Conservation (phyloP, 768 basidiomycete species). For the Lactifluus rugatus region DNA sequence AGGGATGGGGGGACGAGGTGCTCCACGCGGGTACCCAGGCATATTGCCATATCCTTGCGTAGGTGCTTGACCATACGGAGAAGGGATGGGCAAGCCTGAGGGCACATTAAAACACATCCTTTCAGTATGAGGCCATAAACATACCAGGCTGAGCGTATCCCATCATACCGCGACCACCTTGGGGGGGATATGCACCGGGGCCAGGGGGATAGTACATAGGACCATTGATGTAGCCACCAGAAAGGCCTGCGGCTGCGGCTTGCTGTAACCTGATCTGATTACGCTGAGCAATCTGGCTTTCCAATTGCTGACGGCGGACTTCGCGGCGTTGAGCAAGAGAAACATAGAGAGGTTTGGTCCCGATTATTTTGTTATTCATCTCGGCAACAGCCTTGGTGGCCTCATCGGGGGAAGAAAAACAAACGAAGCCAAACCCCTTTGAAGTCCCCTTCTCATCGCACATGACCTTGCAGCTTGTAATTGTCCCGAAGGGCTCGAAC, state of each 20-base stretch:
- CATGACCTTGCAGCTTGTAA: constrained; percentile 99
- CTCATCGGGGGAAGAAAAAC: constrained; percentile 97
- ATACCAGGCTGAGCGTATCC: constrained; percentile 79
- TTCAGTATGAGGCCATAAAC: constrained; percentile 22
- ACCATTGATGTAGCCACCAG: constrained; percentile 72
- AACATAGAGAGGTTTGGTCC: constrained; percentile 96
- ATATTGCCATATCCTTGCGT: constrained; percentile 68
- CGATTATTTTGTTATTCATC: constrained; percentile 99
- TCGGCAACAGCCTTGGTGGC: constrained; percentile 98
- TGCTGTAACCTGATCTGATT: constrained; percentile 96
- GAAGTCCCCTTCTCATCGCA: constrained; percentile 89
- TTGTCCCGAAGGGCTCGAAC: constrained; percentile 93
- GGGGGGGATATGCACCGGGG: constrained; percentile 72
- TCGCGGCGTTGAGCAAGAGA: constrained; percentile 98
- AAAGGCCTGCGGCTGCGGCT: constrained; percentile 79
- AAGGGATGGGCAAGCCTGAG: constrained; percentile 67
- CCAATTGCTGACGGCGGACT: constrained; percentile 94
- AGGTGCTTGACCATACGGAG: constrained; percentile 61
- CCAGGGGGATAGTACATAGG: constrained; percentile 82
- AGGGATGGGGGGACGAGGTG: constrained; percentile 50
- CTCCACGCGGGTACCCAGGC: constrained; percentile 54
- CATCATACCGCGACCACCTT: constrained; percentile 63
- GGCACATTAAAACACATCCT: constrained; percentile 45
- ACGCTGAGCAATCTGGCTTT: constrained; percentile 97
- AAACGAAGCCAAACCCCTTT: constrained; percentile 98